Evolutionary conservation across 495 filamentous ascomycete species (phyloP), one percentile per base, ranked within the genome.

Genomic region (Aspergillus haitiensis): DNA sequence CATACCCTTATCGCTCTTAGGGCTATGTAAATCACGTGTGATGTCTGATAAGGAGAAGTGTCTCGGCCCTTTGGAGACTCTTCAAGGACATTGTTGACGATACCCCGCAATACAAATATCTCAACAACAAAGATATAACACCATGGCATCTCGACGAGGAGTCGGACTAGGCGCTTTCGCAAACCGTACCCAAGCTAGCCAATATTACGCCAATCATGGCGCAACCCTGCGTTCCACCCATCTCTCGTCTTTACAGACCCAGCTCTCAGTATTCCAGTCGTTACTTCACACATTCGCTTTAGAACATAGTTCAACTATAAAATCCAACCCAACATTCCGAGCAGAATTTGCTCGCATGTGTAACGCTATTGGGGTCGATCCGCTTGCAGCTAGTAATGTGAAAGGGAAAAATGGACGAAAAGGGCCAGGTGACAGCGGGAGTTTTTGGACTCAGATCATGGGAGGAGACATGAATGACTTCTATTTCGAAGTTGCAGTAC

Each of bases 301-400:
- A 58, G 94, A 92, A 46, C 94, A 98, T 76, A 90, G 87, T 60
- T 92, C 92, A 68, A 93, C 92, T 67, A 98, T 98, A 63, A 91
- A 92, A 60, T 96, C 92, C 3, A 92, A 97, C 71, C 94, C 95
- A 10, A 86, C 84, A 0, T 98, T 98, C 74, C 91, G 95, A 33
- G 91, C 92, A 13, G 93, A 98, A 77, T 98, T 98, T 70, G 94
- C 94, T 6, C 90, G 93, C 64, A 98, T 98, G 95, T 98, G 94
- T 75, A 86, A 91, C 65, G 90, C 93, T 55, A 96, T 98, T 65
- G 94, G 94, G 10, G 93, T 98, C 7, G 95, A 98, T 71, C 94
- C 94, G 0, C 79, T 98, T 2, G 91, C 84, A 5, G 84, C 91
- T 15, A 89, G 86, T 64, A 87, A 85, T 66, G 77, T 78, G 63